Percentiles rank a stretch among this genome's conserved stretches.
Conservation (phyloP, 371 early-diverging fungal genomes). For the Syncephalastrum racemosum region DNA sequence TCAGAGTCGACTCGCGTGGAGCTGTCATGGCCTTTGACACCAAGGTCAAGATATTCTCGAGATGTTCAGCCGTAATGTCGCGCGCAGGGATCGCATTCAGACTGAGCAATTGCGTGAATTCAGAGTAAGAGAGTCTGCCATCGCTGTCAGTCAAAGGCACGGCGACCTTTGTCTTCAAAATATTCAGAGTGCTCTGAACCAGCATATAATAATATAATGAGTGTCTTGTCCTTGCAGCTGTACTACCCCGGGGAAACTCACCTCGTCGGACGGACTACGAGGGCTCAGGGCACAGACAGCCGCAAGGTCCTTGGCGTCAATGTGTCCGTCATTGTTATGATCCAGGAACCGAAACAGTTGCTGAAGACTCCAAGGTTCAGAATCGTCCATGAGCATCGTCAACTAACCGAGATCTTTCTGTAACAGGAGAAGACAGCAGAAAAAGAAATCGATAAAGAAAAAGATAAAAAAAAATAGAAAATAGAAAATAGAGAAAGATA, state of each 20-base stretch:
- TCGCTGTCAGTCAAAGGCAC: constrained; percentile 11
- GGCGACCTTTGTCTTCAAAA: constrained; percentile 14
- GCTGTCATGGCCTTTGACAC: constrained; percentile 25
- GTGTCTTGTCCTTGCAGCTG: neutral
- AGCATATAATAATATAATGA: no score
- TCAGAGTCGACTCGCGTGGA: constrained; percentile 20
- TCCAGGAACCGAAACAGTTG: constrained; percentile 57
- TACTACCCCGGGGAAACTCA: constrained; percentile 5
- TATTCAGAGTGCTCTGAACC: constrained; percentile 17
- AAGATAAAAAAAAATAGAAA: no score
- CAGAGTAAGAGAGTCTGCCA: constrained; percentile 26
- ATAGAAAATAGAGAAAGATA: no score
- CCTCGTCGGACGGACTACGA: constrained; percentile 40
- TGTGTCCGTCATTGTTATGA: constrained; percentile 59
- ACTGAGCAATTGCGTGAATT: constrained; percentile 31
- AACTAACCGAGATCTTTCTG: no score
- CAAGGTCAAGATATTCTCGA: constrained; percentile 33
- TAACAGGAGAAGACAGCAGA: no score
- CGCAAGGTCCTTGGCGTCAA: constrained; percentile 54
- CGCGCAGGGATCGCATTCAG: constrained; percentile 27
- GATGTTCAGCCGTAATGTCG: constrained; percentile 37
- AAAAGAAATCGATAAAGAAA: no score
- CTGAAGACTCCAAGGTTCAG: constrained; percentile 43
- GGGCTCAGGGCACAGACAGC: constrained; percentile 42
- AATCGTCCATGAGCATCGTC: constrained; percentile 18